Evolutionary conservation across 2,329 filamentous ascomycete species (phyloP), one percentile per base, ranked within the genome.

Genomic region (Phialemonium atrogriseum): DNA sequence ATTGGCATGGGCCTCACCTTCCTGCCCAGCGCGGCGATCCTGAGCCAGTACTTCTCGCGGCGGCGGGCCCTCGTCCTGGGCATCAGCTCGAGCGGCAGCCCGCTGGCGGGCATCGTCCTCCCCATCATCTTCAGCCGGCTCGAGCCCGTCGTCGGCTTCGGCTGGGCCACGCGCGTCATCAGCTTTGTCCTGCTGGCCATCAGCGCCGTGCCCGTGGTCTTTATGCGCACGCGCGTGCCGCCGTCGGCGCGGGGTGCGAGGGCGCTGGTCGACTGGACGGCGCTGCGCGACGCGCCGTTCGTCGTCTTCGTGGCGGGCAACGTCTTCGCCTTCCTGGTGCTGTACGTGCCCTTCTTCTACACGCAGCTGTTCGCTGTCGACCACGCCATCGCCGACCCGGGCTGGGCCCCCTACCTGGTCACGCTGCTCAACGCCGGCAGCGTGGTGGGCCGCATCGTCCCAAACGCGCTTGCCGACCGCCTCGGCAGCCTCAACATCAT

Each of bases 321-420:
- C 11, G 52, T 64, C 30, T 56, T 62, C 30, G 45, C 43, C 15
- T 70, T 66, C 42, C 45, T 67, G 40, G 58, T 57, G 20, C 48
- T 70, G 14, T 70, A 69, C 45, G 55, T 65, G 27, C 55, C 63
- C 5, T 66, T 68, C 48, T 69, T 64, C 44, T 68, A 64, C 48
- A 55, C 66, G 41, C 49, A 60, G 42, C 48, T 59, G 20, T 66
- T 54, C 38, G 54, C 53, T 19, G 58, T 60, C 27, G 55, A 54
- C 30, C 62, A 60, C 43, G 55, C 52, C 24, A 50, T 64, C 30
- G 53, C 58, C 10, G 38, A 43, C 16, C 23, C 36, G 6, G 40
- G 40, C 21, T 54, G 61, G 29, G 50, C 58, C 11, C 55, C 58
- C 13, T 64, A 66, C 46, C 50, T 64, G 10, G 54, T 69, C 23